Conservation (phyloP, 2,329 filamentous ascomycete genomes). For the Passalora sequoiae region DNA sequence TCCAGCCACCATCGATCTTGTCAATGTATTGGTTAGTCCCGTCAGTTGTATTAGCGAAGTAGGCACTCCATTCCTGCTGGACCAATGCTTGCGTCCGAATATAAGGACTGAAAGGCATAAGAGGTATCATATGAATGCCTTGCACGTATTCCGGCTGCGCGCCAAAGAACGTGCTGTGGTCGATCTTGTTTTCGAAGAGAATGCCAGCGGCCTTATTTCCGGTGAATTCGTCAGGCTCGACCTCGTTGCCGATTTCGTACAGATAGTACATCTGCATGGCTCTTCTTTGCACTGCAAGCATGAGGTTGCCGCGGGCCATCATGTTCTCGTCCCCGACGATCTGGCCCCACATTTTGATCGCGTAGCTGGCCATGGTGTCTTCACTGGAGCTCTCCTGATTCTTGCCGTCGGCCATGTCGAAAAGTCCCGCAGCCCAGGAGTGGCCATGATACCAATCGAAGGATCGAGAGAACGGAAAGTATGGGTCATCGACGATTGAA, state of each 20-base stretch:
- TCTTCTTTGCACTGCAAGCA: constrained; percentile 72
- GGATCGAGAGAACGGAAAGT: constrained; percentile 73
- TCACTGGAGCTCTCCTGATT: constrained; percentile 86
- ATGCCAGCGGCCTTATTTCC: constrained; percentile 67
- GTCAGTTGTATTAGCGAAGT: constrained; percentile 62
- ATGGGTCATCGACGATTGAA: constrained; percentile 61
- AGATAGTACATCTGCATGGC: constrained; percentile 77
- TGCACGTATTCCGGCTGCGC: constrained; percentile 37
- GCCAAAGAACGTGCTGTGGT: constrained; percentile 89
- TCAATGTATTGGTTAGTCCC: constrained; percentile 41
- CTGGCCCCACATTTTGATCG: constrained; percentile 88
- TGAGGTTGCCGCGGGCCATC: constrained; percentile 74
- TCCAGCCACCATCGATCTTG: constrained; percentile 70
- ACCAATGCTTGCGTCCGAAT: constrained; percentile 67
- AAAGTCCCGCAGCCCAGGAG: constrained; percentile 82
- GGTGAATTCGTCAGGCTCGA: constrained; percentile 71
- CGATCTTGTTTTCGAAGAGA: constrained; percentile 85
- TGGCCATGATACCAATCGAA: constrained; percentile 97
- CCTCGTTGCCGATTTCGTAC: constrained; percentile 63
- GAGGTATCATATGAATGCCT: constrained; percentile 79
- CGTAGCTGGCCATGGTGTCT: constrained; percentile 81
- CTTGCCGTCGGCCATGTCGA: constrained; percentile 67
- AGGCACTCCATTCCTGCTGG: constrained; percentile 72
- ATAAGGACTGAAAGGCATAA: constrained; percentile 63
- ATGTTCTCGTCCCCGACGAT: constrained; percentile 70